Evolutionary conservation across 1,284 basidiomycete species (phyloP), one percentile per base, ranked within the genome.

Genomic region (Porogramme epimiltina): DNA sequence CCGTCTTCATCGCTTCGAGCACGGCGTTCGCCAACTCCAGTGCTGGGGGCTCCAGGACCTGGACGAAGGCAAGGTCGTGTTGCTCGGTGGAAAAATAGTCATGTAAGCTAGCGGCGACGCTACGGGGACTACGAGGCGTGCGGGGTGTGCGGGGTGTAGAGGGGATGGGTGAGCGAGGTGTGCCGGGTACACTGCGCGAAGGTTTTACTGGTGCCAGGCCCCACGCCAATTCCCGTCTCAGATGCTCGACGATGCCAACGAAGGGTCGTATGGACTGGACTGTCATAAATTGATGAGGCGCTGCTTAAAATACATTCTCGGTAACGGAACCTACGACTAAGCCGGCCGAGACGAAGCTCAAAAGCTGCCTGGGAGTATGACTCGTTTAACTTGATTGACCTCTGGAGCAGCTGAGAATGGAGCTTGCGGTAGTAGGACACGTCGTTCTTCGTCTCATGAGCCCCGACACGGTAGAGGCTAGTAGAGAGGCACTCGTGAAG

Each of bases 161-260:
- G 26, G 20, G 50, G 13, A 24, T 25, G 31, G 45, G 41, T 20
- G 52, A 34, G 22, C 51, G 41, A 45, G 47, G 42, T 16, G 49
- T 47, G 20, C 41, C 45, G 23, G 44, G 55, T 42, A 37, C 26
- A 31, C 51, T 55, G 6, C 46, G 53, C 13, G 49, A 23, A 33
- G 58, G 53, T 36, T 56, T 61, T 9, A 65, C 63, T 23, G 68
- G 63, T 4, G 69, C 61, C 62, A 74, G 70, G 28, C 76, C 77
- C 74, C 76, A 77, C 2, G 75, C 72, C 8, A 81, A 61, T 51
- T 78, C 77, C 25, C 77, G 70, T 15, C 79, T 70, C 9, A 78
- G 56, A 54, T 79, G 76, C 60, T 79, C 72, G 5, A 72, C 64
- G 16, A 67, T 74, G 15, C 69, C 69, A 20, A 79, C 71, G 26